Evolutionary conservation across 805 yeast species (phyloP).

Genomic region (Sugiyamaella qingdaonensis): DNA sequence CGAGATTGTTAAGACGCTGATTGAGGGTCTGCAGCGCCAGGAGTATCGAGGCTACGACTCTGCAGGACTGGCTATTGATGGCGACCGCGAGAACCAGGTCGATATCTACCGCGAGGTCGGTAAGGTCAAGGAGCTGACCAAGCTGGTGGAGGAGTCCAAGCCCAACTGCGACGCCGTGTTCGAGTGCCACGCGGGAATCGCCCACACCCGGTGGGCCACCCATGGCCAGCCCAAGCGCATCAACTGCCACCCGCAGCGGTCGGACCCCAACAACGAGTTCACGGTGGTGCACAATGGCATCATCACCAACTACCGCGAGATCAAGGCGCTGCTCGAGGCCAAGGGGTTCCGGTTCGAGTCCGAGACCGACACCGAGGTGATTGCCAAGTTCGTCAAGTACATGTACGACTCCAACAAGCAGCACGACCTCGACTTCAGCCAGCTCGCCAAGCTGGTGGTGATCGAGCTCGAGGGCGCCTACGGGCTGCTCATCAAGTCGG

Average conservation of each 20-base stretch:
- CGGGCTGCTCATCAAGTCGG: slow-evolving; percentile 88
- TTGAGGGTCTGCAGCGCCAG: slow-evolving; percentile 69
- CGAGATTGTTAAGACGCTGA: slow-evolving; percentile 81
- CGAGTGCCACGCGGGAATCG: slow-evolving; percentile 89
- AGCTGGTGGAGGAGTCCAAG: slow-evolving; percentile 45
- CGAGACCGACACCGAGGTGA: slow-evolving; percentile 97
- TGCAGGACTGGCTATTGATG: slow-evolving; percentile 93
- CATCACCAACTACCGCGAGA: slow-evolving; percentile 90
- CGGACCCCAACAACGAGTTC: slow-evolving; percentile 79
- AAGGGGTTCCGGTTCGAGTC: slow-evolving; percentile 83
- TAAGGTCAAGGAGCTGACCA: slow-evolving; percentile 77
- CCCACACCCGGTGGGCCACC: slow-evolving; percentile 99
- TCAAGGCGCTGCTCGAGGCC: slow-evolving; percentile 71
- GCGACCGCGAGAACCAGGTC: slow-evolving; percentile 69
- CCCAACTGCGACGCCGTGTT: slow-evolving; percentile 56
- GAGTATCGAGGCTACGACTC: slow-evolving; percentile 99
- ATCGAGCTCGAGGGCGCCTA: slow-evolving; percentile 96
- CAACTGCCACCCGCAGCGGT: slow-evolving; percentile 96
- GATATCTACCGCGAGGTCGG: slow-evolving; percentile 81
- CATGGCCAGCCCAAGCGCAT: slow-evolving; percentile 86
- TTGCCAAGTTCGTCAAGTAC: slow-evolving; percentile 91
- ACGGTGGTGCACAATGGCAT: slow-evolving; percentile 97
- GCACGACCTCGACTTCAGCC: slow-evolving; percentile 75
- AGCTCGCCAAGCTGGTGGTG: slow-evolving; percentile 86
- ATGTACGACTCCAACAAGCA: slow-evolving; percentile 80